These are phyloP conservation scores for Cucurbita ficifolia DNA, from an alignment of 306 rosid species.

Conservation along the genomic window DNA sequence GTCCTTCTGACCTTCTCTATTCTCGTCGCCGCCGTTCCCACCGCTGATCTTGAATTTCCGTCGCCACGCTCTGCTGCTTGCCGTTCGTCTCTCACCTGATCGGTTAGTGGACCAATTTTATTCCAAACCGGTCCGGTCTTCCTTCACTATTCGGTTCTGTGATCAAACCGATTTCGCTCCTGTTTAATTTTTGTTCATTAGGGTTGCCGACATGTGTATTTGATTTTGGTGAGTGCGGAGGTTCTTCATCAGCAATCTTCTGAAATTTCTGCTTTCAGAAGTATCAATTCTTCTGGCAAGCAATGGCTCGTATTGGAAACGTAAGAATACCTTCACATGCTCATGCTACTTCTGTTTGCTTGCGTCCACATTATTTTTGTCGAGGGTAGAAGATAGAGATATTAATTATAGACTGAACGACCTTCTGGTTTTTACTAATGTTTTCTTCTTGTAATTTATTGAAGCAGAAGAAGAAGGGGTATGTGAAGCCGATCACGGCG, in stretches of 20 bases:
- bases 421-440: neutral
- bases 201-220: neutral
- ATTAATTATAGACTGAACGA: neutral
- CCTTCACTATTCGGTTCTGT: neutral
- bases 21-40: neutral
- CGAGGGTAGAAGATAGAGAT: neutral
- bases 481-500: constrained; percentile 34
- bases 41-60: neutral
- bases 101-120: neutral
- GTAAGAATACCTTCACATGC: constrained; percentile 10
- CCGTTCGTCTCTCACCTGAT: neutral
- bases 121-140: neutral
- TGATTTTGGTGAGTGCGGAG: neutral
- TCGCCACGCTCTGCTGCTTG: neutral
- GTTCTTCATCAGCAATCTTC: neutral
- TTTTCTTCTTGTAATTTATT: neutral
- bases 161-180: neutral
- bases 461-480: constrained; percentile 32
- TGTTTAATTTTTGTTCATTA: neutral
- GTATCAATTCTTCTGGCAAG: neutral
- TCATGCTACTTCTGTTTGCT: neutral
- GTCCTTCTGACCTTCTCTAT: neutral
- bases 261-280: neutral
- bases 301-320: constrained; percentile 34
- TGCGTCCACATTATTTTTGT: neutral